Evolutionary conservation across 352 stramenopile species (phyloP).

Genomic region (Blastocystis hominis): DNA sequence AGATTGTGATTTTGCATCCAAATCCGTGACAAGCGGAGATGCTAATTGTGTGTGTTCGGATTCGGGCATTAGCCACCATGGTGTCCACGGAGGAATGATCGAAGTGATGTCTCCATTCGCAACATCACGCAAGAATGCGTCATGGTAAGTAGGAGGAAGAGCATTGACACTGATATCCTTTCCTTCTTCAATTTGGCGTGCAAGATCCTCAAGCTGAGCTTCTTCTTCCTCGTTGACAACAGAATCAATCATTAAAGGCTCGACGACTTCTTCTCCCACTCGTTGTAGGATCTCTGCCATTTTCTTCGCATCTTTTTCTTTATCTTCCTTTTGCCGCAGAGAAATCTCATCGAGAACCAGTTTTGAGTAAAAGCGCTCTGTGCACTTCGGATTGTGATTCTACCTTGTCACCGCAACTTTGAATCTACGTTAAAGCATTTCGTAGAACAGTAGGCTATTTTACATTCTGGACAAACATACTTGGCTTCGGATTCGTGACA

Average conservation of each 20-base stretch:
- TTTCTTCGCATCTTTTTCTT: neutral
- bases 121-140: constrained; percentile 30
- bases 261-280: neutral
- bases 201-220: neutral
- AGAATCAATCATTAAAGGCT: neutral
- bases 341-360: constrained; percentile 45
- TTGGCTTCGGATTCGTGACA: constrained; percentile 23
- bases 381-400: constrained; percentile 53
- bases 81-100: constrained; percentile 6
- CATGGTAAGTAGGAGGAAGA: constrained; percentile 2
- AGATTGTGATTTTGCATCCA: neutral
- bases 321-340: constrained; percentile 48
- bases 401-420: neutral
- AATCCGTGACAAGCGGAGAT: neutral
- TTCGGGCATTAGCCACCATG: constrained; percentile 42
- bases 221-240: constrained; percentile 30
- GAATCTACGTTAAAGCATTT: constrained; percentile 32
- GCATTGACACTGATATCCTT: neutral
- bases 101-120: neutral
- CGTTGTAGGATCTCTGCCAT: constrained; percentile 10
- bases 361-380: constrained; percentile 34
- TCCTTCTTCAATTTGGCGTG: neutral
- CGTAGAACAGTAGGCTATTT: constrained; percentile 40
- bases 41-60: neutral
- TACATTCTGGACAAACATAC: constrained; percentile 51